A percentile compares a stretch with the other conserved stretches of the same genome.
These are phyloP conservation scores for Grammothele lineata DNA, from an alignment of 768 basidiomycete genomes.

Conservation along the genomic window DNA sequence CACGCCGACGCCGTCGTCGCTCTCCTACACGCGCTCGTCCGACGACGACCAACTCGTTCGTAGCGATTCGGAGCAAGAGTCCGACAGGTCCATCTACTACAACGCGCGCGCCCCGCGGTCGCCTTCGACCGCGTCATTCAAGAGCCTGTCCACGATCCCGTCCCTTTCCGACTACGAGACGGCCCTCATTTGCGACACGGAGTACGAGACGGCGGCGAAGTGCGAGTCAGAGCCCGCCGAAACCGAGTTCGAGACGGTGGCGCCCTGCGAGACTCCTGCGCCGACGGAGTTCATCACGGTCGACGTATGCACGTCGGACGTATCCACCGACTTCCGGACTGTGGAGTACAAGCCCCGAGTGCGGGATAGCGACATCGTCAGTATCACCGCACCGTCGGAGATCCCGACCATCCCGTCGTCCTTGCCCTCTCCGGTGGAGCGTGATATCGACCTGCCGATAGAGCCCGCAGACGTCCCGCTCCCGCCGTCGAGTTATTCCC, in stretches of 20 bases:
- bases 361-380: conserved; percentile 15
- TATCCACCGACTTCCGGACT: conserved; percentile 42
- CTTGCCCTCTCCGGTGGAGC: conserved; percentile 4
- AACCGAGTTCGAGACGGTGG: conserved; percentile 41
- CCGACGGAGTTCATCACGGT: conserved; percentile 49
- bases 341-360: conserved; percentile 29
- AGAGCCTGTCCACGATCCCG: conserved; percentile 57
- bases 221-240: conserved; percentile 35
- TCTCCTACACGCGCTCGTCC: conserved; percentile 14
- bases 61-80: conserved; percentile 7
- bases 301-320: conserved; percentile 39
- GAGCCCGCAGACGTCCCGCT: conserved; percentile 38
- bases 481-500: conserved; percentile 33
- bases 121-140: conserved; percentile 39
- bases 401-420: conserved; percentile 29
- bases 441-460: conserved; percentile 6
- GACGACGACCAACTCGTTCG: conserved; percentile 2
- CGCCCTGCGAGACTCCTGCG: conserved; percentile 32
- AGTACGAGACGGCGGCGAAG: conserved; percentile 31
- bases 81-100: conserved; percentile 11
- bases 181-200: conserved; percentile 34
- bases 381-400: conserved; percentile 23
- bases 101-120: conserved; percentile 6
- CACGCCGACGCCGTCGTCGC: conserved; percentile 17
- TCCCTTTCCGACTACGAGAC: conserved; percentile 42